Conservation (phyloP, 2,329 filamentous ascomycete species). For the Incumbomyces delicatus region DNA sequence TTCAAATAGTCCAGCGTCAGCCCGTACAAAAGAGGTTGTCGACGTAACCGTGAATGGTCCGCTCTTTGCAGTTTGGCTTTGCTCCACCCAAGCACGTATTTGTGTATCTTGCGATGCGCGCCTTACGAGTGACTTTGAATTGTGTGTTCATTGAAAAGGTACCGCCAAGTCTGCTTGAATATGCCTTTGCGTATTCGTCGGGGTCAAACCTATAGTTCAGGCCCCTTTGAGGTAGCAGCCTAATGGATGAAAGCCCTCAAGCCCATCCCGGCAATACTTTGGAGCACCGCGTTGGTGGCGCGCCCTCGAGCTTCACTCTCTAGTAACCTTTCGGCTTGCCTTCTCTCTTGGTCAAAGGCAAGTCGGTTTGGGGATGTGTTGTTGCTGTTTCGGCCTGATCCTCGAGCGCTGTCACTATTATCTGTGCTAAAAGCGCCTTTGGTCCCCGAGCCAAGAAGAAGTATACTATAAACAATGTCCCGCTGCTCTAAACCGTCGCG, state of each 20-base stretch:
- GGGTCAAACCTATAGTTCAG: too few species aligned
- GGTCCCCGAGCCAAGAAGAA: conserved; percentile 13
- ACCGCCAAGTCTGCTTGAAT: too few species aligned
- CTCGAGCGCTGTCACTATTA: background rate
- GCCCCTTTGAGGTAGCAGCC: background rate
- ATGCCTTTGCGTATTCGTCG: too few species aligned
- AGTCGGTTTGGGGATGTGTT: conserved; percentile 2
- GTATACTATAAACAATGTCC: conserved; percentile 79
- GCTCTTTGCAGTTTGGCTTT: too few species aligned
- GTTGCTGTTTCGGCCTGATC: background rate
- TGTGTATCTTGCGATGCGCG: too few species aligned
- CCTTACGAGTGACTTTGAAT: too few species aligned
- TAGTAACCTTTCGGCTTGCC: conserved; percentile 40
- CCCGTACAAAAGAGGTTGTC: too few species aligned
- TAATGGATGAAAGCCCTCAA: conserved; percentile 3
- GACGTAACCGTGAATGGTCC: too few species aligned
- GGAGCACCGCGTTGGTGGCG: conserved; percentile 65
- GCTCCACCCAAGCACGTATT: too few species aligned
- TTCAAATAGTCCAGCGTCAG: too few species aligned
- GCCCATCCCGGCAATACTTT: conserved; percentile 58
- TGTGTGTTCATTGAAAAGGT: too few species aligned
- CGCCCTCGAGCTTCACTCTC: conserved; percentile 54
- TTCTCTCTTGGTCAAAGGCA: conserved; percentile 2
- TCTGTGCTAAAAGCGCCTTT: background rate
- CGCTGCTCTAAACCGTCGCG: conserved; percentile 76